Conservation (phyloP, 2,329 filamentous ascomycete species). For the Hortaea werneckii region DNA sequence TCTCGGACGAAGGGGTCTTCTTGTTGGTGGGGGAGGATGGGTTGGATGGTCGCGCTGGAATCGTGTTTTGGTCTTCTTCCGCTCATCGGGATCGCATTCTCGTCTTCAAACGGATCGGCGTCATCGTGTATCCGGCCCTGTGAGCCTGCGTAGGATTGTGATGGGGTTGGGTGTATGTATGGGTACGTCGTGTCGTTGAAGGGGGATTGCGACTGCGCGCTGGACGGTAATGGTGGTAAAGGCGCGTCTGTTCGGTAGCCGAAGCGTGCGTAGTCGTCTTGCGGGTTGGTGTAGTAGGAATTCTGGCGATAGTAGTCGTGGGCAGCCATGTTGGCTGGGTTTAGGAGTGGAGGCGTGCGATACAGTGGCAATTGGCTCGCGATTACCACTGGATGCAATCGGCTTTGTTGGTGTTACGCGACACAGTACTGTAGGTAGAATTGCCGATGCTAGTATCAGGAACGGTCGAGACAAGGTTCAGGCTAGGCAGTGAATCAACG, state of each 20-base stretch:
- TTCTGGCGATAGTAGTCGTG: conserved; percentile 53
- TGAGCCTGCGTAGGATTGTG: conserved; percentile 45
- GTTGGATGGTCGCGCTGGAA: conserved; percentile 24
- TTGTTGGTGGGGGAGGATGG: conserved; percentile 29
- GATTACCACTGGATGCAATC: no score
- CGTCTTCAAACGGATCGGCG: conserved; percentile 38
- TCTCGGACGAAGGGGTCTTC: conserved; percentile 32
- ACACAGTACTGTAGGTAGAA: no score
- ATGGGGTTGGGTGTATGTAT: conserved; percentile 13
- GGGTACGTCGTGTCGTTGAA: conserved; percentile 23
- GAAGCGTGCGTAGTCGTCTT: conserved; percentile 28
- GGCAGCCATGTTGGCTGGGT: conserved; percentile 1
- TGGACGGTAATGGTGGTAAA: conserved; percentile 20
- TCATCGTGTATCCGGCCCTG: conserved; percentile 41
- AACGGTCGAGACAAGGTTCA: no score
- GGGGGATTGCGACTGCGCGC: conserved; percentile 7
- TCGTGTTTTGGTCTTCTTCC: conserved; percentile 28
- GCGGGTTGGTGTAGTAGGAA: conserved; percentile 22
- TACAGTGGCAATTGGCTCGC: no score
- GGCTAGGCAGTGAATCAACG: no score
- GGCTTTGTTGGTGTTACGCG: no score
- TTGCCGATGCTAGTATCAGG: no score
- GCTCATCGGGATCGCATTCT: conserved; percentile 39
- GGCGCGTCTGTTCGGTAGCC: conserved; percentile 34
- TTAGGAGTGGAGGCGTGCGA: no score